Evolutionary conservation across 1,139 yeast species (phyloP).

Genomic region (Scheffersomyces cryptocercus): DNA sequence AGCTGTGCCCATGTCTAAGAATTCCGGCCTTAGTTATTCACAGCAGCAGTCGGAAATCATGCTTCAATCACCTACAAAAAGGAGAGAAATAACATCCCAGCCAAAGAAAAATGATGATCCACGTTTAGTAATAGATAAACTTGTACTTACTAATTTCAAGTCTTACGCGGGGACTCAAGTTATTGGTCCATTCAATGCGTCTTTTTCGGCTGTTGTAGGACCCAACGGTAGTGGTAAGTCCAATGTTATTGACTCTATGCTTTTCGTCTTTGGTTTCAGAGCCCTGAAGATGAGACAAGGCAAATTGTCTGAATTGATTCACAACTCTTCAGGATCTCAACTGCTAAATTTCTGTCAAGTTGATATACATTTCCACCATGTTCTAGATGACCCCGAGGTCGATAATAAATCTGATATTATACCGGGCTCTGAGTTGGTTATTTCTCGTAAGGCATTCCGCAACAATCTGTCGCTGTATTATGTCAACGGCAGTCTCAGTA

Average conservation of each 20-base stretch:
- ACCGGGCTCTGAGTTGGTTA: constrained; percentile 61
- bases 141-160: constrained; percentile 83
- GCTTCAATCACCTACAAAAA: constrained; percentile 30
- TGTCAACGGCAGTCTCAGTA: constrained; percentile 68
- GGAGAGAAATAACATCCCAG: constrained; percentile 19
- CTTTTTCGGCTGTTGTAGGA: constrained; percentile 98
- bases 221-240: constrained; percentile 99
- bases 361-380: constrained; percentile 87
- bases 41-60: constrained; percentile 31
- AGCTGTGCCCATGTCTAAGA: background rate
- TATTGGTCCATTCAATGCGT: constrained; percentile 91
- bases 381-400: constrained; percentile 58
- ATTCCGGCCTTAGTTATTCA: constrained; percentile 23
- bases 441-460: constrained; percentile 76
- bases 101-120: constrained; percentile 32
- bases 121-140: constrained; percentile 71
- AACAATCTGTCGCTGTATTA: constrained; percentile 80
- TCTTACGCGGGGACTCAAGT: constrained; percentile 95
- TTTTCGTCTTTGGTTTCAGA: constrained; percentile 95
- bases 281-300: constrained; percentile 98
- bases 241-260: constrained; percentile 92
- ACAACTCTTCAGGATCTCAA: constrained; percentile 70
- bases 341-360: constrained; percentile 81
- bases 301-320: constrained; percentile 85
- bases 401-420: constrained; percentile 36